phyloP scores from a whole-genome alignment of 345 rosid species.

The Hibiscus mutabilis region DNA sequence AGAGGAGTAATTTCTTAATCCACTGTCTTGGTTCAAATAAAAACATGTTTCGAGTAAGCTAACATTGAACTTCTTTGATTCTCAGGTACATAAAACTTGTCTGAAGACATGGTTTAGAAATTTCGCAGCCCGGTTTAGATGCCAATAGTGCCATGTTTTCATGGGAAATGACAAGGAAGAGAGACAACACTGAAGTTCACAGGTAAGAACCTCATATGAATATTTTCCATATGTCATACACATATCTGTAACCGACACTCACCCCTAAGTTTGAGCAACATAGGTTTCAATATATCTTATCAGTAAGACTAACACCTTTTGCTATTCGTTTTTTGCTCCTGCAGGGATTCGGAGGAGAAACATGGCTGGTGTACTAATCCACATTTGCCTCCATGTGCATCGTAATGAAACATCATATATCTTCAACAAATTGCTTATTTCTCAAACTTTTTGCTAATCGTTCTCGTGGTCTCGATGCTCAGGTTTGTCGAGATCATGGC shows the following conservation, averaged over 20 bases:
- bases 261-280: not conserved
- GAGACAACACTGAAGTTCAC: slow-evolving; percentile 78
- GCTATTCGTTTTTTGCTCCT: no score
- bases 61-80: slow-evolving; percentile 3
- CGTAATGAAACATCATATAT: no score
- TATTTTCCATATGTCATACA: not conserved
- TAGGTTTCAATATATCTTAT: not conserved
- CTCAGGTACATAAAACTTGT: slow-evolving; percentile 69
- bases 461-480: no score
- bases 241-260: not conserved
- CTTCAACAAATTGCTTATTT: no score
- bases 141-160: slow-evolving; percentile 64
- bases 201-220: slow-evolving; percentile 35
- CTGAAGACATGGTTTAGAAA: slow-evolving; percentile 73
- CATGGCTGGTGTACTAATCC: no score
- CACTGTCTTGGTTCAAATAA: not conserved
- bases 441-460: no score
- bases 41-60: not conserved
- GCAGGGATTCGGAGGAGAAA: no score
- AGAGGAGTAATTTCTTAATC: slow-evolving; percentile 49
- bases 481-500: no score
- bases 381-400: no score
- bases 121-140: slow-evolving; percentile 92
- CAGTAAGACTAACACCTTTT: no score
- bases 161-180: slow-evolving; percentile 92